Percentiles rank a stretch among this genome's conserved stretches.
These are phyloP conservation scores for Lentinus brumalis DNA, from an alignment of 768 basidiomycete genomes.

Conservation along the genomic window DNA sequence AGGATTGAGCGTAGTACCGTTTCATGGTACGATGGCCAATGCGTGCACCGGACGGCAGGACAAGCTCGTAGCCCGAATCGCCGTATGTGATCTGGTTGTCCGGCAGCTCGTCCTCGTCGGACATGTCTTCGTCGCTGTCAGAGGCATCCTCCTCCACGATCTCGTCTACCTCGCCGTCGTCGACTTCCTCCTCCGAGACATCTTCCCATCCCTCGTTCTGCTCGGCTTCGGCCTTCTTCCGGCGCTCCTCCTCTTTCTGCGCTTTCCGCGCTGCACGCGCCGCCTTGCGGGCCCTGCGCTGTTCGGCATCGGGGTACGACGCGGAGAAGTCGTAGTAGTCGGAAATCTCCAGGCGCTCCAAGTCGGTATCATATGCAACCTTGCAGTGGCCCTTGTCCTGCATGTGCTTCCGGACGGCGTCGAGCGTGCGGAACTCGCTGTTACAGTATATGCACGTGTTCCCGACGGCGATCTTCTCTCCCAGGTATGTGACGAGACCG, in stretches of 20 bases:
- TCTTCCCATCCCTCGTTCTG: slow-evolving; percentile 30
- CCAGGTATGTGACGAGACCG: slow-evolving; percentile 84
- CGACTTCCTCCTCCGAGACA: slow-evolving; percentile 40
- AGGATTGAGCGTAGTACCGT: slow-evolving; percentile 85
- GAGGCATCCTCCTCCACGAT: slow-evolving; percentile 36
- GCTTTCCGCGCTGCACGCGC: slow-evolving; percentile 13
- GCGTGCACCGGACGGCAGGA: slow-evolving; percentile 88
- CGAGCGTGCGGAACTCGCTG: slow-evolving; percentile 80
- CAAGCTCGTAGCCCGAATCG: slow-evolving; percentile 82
- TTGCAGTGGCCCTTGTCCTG: slow-evolving; percentile 95
- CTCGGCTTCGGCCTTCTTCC: slow-evolving; percentile 5
- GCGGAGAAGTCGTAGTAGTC: slow-evolving; percentile 92
- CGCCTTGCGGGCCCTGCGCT: slow-evolving; percentile 16
- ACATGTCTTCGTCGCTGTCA: slow-evolving; percentile 35
- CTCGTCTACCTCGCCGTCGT: slow-evolving; percentile 30
- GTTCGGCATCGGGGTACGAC: slow-evolving; percentile 66
- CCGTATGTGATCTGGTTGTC: slow-evolving; percentile 69
- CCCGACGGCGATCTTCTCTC: slow-evolving; percentile 91
- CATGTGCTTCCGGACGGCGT: slow-evolving; percentile 96
- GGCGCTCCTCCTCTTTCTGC: slow-evolving; percentile 6
- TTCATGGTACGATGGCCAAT: slow-evolving; percentile 90
- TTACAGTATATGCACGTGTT: slow-evolving; percentile 94
- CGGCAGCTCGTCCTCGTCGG: slow-evolving; percentile 38
- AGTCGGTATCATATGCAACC: slow-evolving; percentile 82
- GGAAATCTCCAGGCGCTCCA: slow-evolving; percentile 82